These are phyloP conservation scores for Claviceps digitariae DNA, from an alignment of 2,329 filamentous ascomycete species.

Conservation along the genomic window DNA sequence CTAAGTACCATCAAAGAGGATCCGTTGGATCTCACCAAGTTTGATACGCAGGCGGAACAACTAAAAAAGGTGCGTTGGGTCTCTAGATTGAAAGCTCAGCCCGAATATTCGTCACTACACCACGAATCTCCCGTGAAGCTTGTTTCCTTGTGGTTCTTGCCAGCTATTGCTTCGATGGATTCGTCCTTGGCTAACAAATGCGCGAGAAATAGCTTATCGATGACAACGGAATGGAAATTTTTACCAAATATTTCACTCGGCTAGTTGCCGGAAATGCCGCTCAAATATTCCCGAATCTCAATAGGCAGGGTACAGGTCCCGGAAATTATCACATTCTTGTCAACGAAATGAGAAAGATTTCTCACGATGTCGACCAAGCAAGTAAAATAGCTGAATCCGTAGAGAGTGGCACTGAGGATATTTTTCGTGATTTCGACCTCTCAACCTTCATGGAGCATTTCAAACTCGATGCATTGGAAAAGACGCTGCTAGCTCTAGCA, in stretches of 20 bases:
- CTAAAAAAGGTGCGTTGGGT: constrained; percentile 62
- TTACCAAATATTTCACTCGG: constrained; percentile 87
- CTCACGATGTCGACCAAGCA: constrained; percentile 67
- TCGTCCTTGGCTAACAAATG: constrained; percentile 10
- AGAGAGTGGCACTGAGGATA: constrained; percentile 78
- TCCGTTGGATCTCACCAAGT: constrained; percentile 68
- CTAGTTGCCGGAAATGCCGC: constrained; percentile 82
- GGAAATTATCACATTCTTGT: constrained; percentile 75
- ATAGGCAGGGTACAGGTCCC: constrained; percentile 57
- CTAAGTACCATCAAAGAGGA: constrained; percentile 93
- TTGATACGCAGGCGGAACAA: constrained; percentile 82
- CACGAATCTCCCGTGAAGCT: neutral
- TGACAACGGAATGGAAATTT: constrained; percentile 99
- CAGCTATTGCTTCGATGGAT: neutral
- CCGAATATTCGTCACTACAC: neutral
- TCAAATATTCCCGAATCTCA: constrained; percentile 75
- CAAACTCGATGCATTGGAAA: constrained; percentile 76
- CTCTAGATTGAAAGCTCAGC: neutral
- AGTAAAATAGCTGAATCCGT: constrained; percentile 87
- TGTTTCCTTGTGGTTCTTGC: neutral
- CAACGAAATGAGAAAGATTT: constrained; percentile 75
- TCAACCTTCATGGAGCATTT: constrained; percentile 93
- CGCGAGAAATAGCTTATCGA: constrained; percentile 58
- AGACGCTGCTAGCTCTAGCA: constrained; percentile 75
- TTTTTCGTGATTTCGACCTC: constrained; percentile 94